Evolutionary conservation across 257 asterid species (phyloP).

Genomic region (Capsicum chinense): DNA sequence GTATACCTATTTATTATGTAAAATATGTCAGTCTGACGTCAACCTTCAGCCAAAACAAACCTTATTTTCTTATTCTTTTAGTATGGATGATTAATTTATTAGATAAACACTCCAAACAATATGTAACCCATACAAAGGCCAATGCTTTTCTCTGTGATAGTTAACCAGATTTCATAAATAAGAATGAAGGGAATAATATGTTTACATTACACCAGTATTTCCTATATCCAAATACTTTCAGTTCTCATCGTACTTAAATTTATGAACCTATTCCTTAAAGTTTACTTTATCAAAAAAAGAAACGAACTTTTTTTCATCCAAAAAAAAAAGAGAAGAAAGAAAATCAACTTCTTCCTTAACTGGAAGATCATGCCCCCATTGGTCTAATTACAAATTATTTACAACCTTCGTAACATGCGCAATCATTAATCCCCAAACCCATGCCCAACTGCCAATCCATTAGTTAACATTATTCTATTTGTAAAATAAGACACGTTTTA

Average conservation of each 20-base stretch:
- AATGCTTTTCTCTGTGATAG: neutral
- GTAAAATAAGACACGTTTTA: neutral
- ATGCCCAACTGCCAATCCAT: neutral
- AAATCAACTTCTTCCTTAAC: neutral
- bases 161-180: neutral
- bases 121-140: neutral
- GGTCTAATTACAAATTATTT: conserved; percentile 1
- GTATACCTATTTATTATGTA: neutral
- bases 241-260: neutral
- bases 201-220: neutral
- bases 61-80: neutral
- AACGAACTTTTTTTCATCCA: neutral
- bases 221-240: neutral
- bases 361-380: neutral
- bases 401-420: neutral
- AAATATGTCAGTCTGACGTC: neutral
- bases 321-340: neutral
- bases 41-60: neutral
- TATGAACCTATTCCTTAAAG: neutral
- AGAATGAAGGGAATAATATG: neutral
- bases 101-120: neutral
- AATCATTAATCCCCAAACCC: neutral
- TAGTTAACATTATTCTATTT: neutral
- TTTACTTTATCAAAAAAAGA: conserved; percentile 12
- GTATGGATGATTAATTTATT: neutral